Base-by-base conservation (phyloP, 129 eudicot genomes). In the Silybum marianum region DNA sequence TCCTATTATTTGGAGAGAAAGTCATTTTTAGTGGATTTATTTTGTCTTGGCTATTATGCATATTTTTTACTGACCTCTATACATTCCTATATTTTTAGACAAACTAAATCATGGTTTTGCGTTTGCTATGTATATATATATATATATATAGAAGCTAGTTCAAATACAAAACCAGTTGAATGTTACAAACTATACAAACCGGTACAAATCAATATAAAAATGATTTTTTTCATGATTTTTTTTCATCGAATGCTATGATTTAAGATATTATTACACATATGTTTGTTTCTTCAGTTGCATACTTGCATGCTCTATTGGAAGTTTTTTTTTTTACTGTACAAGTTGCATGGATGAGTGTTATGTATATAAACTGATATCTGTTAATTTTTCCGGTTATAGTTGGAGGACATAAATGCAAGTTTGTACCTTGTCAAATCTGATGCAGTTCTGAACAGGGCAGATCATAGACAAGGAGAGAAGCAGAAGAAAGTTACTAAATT, bases 351-450 rank as follows among this genome's bases (percentile, higher is more conserved):
- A 81, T 81, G 74, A 63, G 21, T 38, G 8, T 19, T 76, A 44
- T 77, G 54, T 71, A 71, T 62, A 69, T n/a, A 25, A 72, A 74
- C 78, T 91, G 78, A 83, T 87, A 51, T 85, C 40, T 84, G 68
- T 16, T 71, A 22, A 83, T 77, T 83, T 70, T 74, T n/a, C 26
- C 77, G 95, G 93, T 88, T 76, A 63, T 88, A 96, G 99, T 84
- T 96, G 92, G 99, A 96, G 85, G 99, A 96, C 89, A 96, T 96
- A 83, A 93, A 96, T 87, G 99, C 99, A 82, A 96, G 99, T 85
- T 85, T 96, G 91, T 96, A 93, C 89, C 99, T 96, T 88, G 99
- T 96, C 88, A 96, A 96, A 87, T 88, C 96, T 73, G 99, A 96
- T 88, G 91, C 92, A 46, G 89, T 91, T 78, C 85, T 96, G 82